Evolutionary conservation across 306 rosid genomes (phyloP), one percentile per base, ranked within the genome.

Genomic region (Castanea mollissima): DNA sequence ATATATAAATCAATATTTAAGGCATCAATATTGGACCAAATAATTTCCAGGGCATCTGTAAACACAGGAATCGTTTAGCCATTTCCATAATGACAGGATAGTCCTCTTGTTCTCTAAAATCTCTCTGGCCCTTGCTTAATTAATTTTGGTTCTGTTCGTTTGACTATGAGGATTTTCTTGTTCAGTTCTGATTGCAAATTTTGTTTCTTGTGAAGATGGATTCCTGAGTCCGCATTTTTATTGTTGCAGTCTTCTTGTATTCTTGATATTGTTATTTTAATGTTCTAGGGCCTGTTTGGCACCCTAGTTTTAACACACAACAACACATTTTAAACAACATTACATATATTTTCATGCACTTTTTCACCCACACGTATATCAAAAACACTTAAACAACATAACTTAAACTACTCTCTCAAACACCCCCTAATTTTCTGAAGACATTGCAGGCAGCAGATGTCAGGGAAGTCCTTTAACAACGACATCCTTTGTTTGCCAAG

Each of bases 401-500:
- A 23, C 23, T 23, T 23, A 23, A 23, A 23, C 23, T 23, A 23
- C 23, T 23, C 23, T 23, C 23, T 23, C 1, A 23, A 23, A 23
- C 23, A 23, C 23, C 23, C 23, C 23, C 23, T n/a, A 77, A 69
- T 74, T 25, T 31, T 69, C 16, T 55, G 55, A 81, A 80, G 68
- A 81, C 52, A 21, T 76, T 86, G 87, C 87, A 92, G 97, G 83
- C 63, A 69, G 76, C 87, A 84, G 87, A 74, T 88, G 77, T 84
- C 88, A 83, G 29, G 93, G 86, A 78, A 80, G 83, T 76, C 72
- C 82, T 73, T 78, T 80, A 52, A 14, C 89, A 27, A 63, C 88
- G 10, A 69, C 92, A 14, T 87, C 98, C 71, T 89, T 89, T 74
- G 85, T 92, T 71, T 84, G 88, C 88, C 92, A 87, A 49, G 98